These are phyloP conservation scores for Turnera subulata DNA, from an alignment of 345 rosid species.

Conservation along the genomic window DNA sequence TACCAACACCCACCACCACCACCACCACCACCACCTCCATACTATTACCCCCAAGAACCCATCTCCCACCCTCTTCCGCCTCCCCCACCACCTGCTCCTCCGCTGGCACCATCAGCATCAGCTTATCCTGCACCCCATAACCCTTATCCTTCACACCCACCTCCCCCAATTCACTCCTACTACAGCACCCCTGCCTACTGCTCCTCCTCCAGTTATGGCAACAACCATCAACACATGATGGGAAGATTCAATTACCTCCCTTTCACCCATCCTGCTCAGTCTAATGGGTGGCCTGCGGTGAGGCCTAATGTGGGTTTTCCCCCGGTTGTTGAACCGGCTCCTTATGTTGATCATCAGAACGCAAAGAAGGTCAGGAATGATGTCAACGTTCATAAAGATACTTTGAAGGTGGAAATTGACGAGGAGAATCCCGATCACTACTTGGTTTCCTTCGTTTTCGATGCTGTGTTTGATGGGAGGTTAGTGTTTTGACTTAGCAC, in stretches of 20 bases:
- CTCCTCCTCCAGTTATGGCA: conserved; percentile 29
- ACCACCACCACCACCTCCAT: conserved; percentile 34
- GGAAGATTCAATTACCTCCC: conserved; percentile 52
- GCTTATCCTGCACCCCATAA: conserved; percentile 30
- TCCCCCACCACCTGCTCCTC: conserved; percentile 35
- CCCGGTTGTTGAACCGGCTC: conserved; percentile 36
- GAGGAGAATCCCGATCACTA: conserved; percentile 59
- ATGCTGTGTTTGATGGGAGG: conserved; percentile 89
- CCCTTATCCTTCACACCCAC: conserved; percentile 32
- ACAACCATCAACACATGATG: conserved; percentile 26
- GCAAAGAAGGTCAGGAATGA: conserved; percentile 90
- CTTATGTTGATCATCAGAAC: conserved; percentile 75
- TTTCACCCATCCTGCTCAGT: conserved; percentile 41
- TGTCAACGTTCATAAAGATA: conserved; percentile 84
- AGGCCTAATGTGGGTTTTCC: conserved; percentile 36
- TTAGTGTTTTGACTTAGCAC: conserved; percentile 20
- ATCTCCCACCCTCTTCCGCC: conserved; percentile 33
- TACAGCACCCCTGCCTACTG: conserved; percentile 31
- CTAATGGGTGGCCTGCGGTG: conserved; percentile 42
- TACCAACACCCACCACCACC: conserved; percentile 22
- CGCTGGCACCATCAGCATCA: conserved; percentile 12
- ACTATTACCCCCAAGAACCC: conserved; percentile 19
- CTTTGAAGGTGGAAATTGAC: conserved; percentile 61
- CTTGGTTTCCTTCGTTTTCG: conserved; percentile 83
- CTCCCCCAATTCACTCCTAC: conserved; percentile 37